Evolutionary conservation across 2,329 filamentous ascomycete species (phyloP).

Genomic region (Beauveria bassiana): DNA sequence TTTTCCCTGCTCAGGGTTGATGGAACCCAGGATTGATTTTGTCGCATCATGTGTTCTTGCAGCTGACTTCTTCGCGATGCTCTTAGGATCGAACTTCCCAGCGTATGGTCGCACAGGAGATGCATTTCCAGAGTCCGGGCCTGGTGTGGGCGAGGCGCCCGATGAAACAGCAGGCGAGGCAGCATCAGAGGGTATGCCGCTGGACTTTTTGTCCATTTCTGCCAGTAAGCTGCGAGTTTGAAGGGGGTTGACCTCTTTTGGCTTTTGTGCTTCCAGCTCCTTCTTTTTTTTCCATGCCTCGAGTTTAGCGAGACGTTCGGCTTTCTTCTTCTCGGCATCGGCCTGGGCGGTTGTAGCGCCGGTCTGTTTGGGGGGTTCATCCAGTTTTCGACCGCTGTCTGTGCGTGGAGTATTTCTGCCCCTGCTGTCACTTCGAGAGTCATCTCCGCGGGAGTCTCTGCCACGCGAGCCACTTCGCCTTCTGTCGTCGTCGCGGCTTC

Average conservation of each 20-base stretch:
- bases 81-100: constrained; percentile 82
- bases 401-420: constrained; percentile 36
- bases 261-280: constrained; percentile 65
- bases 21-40: constrained; percentile 38
- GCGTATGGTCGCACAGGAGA: constrained; percentile 55
- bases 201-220: constrained; percentile 66
- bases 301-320: constrained; percentile 70
- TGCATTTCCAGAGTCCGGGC: constrained; percentile 33
- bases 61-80: constrained; percentile 71
- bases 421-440: constrained; percentile 60
- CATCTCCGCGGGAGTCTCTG: constrained; percentile 57
- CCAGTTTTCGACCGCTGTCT: not conserved
- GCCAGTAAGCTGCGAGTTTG: constrained; percentile 61
- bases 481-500: constrained; percentile 60
- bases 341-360: constrained; percentile 40
- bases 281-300: constrained; percentile 92
- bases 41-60: constrained; percentile 47
- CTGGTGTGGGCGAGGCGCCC: constrained; percentile 40
- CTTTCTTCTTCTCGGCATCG: constrained; percentile 65
- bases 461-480: constrained; percentile 70
- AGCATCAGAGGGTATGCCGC: constrained; percentile 29
- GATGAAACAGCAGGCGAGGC: constrained; percentile 45
- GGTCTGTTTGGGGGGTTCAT: constrained; percentile 28
- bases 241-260: constrained; percentile 58
- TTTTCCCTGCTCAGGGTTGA: constrained; percentile 33